Base-by-base conservation (phyloP, 208 protist genomes). In the Wallacemonas sp. region DNA sequence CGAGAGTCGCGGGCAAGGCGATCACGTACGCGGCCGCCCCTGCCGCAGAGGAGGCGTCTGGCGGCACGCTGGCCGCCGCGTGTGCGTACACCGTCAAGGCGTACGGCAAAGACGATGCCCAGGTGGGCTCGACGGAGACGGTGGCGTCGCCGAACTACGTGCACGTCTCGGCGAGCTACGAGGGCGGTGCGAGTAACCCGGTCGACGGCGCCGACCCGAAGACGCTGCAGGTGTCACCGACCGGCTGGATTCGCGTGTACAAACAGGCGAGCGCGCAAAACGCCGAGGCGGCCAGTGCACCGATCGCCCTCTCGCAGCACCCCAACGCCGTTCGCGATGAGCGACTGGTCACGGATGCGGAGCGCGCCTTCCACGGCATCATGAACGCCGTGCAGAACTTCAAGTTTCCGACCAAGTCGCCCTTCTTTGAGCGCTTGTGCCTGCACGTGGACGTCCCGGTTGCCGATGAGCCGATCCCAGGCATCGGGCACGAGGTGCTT, bases 301-400 rank as follows among this genome's bases (percentile, higher is more conserved):
- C 41, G 21, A 4, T n/a, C 16, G 17, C 41, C 41, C 17, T 55
- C 3, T 55, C 47, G 6, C 47, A 55, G 26, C 23, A 55, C 47
- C 11, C n/a, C 5, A 8, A 5, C 26, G 47, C 47, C 14, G 14
- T 55, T 17, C 26, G 47, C 11, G 47, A 55, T 29, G 47, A 26
- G 26, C 47, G 47, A 9, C 47, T 55, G 5, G 4, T 55, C 24
- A 55, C 47, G 14, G 47, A 55, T 55, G 47, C 47, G 9, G 47
- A 55, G 47, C 47, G 47, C 19, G 47, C 47, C 47, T 55, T 55
- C 19, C 47, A 55, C 47, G 47, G 47, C 26, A 55, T 55, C 47
- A 55, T 55, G 47, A 32, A 6, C 24, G 47, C 47, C 11, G 47
- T 55, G 47, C 24, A 26, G 24, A 55, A 55, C 26, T 55, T 55